Evolutionary conservation across 2,329 filamentous ascomycete species (phyloP).

Genomic region (Fusarium bulbicola): DNA sequence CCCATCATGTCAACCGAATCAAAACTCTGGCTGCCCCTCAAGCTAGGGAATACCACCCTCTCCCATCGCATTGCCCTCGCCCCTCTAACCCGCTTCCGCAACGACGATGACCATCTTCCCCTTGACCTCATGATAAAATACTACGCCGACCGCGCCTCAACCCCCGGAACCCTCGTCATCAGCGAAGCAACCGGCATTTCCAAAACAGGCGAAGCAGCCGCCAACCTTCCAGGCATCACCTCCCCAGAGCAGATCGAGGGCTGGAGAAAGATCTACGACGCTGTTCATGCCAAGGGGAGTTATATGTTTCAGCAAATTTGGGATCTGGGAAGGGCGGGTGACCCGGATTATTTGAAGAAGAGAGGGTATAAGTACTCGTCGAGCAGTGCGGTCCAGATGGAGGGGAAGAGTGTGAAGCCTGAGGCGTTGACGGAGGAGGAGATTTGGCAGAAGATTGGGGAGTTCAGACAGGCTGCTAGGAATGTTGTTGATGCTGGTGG

Average conservation of each 20-base stretch:
- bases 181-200: conserved; percentile 58
- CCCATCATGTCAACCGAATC: conserved; percentile 27
- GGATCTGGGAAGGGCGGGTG: conserved; percentile 64
- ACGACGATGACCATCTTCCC: conserved; percentile 49
- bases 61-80: conserved; percentile 61
- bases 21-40: conserved; percentile 49
- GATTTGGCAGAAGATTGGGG: conserved; percentile 69
- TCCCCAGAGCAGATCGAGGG: conserved; percentile 63
- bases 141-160: conserved; percentile 56
- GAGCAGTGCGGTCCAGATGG: conserved; percentile 37
- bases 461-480: conserved; percentile 65
- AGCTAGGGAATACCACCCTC: conserved; percentile 50
- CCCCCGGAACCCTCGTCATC: conserved; percentile 55
- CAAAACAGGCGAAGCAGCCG: conserved; percentile 34
- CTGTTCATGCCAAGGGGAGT: conserved; percentile 69
- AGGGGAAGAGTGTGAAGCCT: conserved; percentile 24
- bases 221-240: conserved; percentile 66
- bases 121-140: conserved; percentile 49
- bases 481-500: conserved; percentile 71
- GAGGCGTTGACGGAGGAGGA: conserved; percentile 66
- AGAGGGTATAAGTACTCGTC: conserved; percentile 43
- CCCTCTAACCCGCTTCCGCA: conserved; percentile 64
- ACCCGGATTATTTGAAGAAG: conserved; percentile 25
- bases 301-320: conserved; percentile 73
- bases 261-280: conserved; percentile 69